phyloP scores from a whole-genome alignment of 768 basidiomycete species.

The Mycena leptocephala region DNA sequence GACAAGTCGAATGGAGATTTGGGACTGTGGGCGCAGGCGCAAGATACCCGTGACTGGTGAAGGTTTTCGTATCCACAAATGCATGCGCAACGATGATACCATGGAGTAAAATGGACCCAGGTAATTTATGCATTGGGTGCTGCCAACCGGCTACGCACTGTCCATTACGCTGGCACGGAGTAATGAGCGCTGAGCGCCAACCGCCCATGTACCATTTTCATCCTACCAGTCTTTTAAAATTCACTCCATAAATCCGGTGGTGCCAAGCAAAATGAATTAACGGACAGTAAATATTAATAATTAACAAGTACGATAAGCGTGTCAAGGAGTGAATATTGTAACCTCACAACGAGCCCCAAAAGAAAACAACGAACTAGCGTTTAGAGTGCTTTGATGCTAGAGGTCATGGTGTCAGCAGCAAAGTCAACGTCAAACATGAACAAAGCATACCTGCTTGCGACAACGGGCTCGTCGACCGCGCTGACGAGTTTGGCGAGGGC shows the following conservation, averaged over 20 bases:
- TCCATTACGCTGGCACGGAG: too few species aligned
- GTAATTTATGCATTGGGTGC: too few species aligned
- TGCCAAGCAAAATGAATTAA: background rate
- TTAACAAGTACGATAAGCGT: background rate
- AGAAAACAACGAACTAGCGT: background rate
- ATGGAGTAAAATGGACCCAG: too few species aligned
- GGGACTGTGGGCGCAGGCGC: too few species aligned
- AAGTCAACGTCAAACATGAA: background rate
- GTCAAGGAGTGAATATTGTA: background rate
- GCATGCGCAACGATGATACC: too few species aligned
- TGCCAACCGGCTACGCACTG: too few species aligned
- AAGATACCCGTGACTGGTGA: too few species aligned
- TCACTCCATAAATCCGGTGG: background rate
- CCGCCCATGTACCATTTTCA: too few species aligned
- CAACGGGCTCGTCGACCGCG: conserved; percentile 19
- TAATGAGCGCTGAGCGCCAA: too few species aligned
- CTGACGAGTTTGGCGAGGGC: conserved; percentile 17
- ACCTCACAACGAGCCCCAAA: background rate
- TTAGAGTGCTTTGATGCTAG: background rate
- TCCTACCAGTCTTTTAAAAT: too few species aligned
- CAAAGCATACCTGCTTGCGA: conserved; percentile 16
- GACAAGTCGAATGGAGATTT: too few species aligned
- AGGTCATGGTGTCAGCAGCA: background rate
- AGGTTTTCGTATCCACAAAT: too few species aligned
- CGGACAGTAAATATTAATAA: background rate